Percentiles rank a stretch among this genome's conserved stretches.
phyloP scores from a whole-genome alignment of 75 land plant genomes.

The Pinus albicaulis region DNA sequence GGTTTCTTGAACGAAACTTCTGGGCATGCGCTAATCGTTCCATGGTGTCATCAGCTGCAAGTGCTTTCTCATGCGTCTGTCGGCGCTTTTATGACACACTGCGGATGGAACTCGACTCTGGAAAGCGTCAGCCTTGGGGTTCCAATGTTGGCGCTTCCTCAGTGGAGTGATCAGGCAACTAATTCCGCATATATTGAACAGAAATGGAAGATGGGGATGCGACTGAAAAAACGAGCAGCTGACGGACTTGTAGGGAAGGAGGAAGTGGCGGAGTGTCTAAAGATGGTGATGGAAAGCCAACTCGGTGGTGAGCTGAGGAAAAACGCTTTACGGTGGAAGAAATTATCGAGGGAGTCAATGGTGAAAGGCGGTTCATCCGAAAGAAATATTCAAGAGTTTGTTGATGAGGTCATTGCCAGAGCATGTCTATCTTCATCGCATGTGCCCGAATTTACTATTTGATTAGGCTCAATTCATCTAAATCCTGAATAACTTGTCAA shows the following conservation, averaged over 20 bases:
- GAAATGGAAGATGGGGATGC: constrained; percentile 20
- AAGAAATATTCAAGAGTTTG: constrained; percentile 27
- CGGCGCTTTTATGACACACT: constrained; percentile 36
- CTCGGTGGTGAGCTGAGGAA: constrained; percentile 37
- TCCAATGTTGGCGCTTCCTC: constrained; percentile 31
- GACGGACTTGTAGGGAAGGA: constrained; percentile 27
- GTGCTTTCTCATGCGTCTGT: constrained; percentile 31
- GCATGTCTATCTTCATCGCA: too few species aligned
- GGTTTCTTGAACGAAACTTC: constrained; percentile 12
- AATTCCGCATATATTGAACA: constrained; percentile 25
- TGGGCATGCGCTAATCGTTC: constrained; percentile 15
- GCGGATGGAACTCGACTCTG: constrained; percentile 45
- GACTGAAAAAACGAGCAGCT: neutral
- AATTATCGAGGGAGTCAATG: constrained; percentile 35
- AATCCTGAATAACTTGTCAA: too few species aligned
- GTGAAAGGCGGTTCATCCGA: constrained; percentile 56
- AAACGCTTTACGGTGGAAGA: constrained; percentile 42
- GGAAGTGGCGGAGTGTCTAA: constrained; percentile 37
- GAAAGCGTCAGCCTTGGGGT: constrained; percentile 29
- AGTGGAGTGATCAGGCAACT: constrained; percentile 28
- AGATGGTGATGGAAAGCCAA: constrained; percentile 26
- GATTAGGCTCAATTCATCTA: too few species aligned
- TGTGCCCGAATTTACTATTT: too few species aligned
- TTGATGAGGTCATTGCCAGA: constrained; percentile 8
- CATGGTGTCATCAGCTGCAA: constrained; percentile 33